Evolutionary conservation across 768 basidiomycete species (phyloP).

Genomic region (Suillus subaureus): DNA sequence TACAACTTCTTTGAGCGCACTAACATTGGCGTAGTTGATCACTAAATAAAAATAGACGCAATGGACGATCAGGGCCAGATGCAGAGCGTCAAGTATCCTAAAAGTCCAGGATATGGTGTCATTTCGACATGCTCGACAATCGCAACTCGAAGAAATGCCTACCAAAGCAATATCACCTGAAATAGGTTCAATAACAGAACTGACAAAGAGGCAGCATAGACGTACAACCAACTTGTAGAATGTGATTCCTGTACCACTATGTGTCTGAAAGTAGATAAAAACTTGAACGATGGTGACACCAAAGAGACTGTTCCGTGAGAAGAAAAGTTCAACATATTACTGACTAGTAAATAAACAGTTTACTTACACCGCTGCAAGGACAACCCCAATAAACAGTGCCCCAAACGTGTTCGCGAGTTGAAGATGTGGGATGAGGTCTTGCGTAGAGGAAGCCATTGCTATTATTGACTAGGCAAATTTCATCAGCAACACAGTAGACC

Average conservation of each 20-base stretch:
- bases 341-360: background rate
- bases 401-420: background rate
- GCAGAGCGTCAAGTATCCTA: constrained; percentile 40
- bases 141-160: background rate
- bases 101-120: background rate
- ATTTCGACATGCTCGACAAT: background rate
- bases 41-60: constrained; percentile 40
- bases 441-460: background rate
- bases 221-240: background rate
- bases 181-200: background rate
- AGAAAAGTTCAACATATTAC: no score
- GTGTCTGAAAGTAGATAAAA: constrained; percentile 1
- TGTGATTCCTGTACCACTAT: background rate
- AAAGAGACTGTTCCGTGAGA: background rate
- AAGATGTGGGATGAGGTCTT: background rate
- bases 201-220: background rate
- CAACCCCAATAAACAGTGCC: background rate
- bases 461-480: background rate
- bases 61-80: constrained; percentile 38
- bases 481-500: background rate
- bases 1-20: constrained; percentile 28
- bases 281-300: background rate
- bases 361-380: background rate
- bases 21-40: constrained; percentile 33
- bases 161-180: background rate